These are phyloP conservation scores for Mycena alexandri DNA, from an alignment of 768 basidiomycete genomes.

Conservation along the genomic window DNA sequence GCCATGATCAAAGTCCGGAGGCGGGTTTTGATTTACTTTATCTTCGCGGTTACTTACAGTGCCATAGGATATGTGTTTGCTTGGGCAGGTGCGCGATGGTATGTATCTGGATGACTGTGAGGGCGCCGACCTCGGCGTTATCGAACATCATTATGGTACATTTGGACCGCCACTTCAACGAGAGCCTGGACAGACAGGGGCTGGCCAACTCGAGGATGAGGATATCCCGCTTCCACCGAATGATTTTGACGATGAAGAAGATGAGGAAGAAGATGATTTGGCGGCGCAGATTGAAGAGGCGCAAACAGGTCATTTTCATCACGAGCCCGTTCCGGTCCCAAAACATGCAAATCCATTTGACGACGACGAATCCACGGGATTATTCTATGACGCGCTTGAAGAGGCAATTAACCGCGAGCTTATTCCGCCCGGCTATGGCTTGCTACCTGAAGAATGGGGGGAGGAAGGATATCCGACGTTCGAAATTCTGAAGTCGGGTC, in stretches of 20 bases:
- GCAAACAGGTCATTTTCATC: constrained; percentile 20
- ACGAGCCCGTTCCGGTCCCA: constrained; percentile 19
- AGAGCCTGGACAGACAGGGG: constrained; percentile 4
- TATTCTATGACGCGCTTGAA: constrained; percentile 14
- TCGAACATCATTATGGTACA: constrained; percentile 28
- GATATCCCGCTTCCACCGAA: constrained; percentile 9
- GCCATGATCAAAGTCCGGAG: too few species aligned
- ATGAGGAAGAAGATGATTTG: not conserved
- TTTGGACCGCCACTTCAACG: not conserved
- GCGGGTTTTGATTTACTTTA: too few species aligned
- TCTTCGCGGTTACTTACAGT: not conserved
- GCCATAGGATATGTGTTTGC: constrained; percentile 12
- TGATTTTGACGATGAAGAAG: not conserved
- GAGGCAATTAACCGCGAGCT: not conserved
- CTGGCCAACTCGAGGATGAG: constrained; percentile 28
- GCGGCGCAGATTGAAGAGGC: constrained; percentile 18
- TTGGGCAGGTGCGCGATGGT: constrained; percentile 20
- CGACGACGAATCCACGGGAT: constrained; percentile 11
- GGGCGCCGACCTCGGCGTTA: constrained; percentile 15
- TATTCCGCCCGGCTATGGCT: constrained; percentile 31
- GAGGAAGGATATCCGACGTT: constrained; percentile 19
- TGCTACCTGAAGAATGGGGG: constrained; percentile 38
- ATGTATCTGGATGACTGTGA: constrained; percentile 28
- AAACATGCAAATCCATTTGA: constrained; percentile 25
- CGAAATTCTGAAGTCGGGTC: constrained; percentile 32